Conservation (phyloP, 2,329 filamentous ascomycete genomes). For the Talaromyces sp. region DNA sequence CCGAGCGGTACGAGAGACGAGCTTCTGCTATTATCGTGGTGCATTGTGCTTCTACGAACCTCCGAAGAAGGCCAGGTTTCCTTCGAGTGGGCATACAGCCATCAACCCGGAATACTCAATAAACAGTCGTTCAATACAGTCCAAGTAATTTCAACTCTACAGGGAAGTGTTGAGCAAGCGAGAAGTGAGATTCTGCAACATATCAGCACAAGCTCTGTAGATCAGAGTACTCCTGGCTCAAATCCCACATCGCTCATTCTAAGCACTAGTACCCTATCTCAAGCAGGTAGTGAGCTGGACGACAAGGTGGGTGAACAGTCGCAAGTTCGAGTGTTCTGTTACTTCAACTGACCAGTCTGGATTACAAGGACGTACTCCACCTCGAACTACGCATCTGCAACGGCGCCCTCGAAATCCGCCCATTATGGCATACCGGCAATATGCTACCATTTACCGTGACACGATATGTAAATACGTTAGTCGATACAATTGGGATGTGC, state of each 20-base stretch:
- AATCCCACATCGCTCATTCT: neutral
- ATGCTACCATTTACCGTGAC: conserved; percentile 45
- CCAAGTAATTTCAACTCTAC: neutral
- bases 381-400: conserved; percentile 2
- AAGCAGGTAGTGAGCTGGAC: neutral
- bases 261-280: neutral
- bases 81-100: conserved; percentile 41
- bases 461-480: conserved; percentile 42
- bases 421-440: conserved; percentile 42
- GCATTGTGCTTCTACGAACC: conserved; percentile 44
- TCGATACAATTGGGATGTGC: conserved; percentile 39
- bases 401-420: conserved; percentile 28
- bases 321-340: neutral
- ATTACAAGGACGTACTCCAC: conserved; percentile 4
- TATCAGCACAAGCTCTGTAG: neutral
- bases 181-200: neutral
- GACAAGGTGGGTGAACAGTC: neutral
- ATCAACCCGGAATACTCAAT: neutral
- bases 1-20: conserved; percentile 41
- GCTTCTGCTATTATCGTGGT: conserved; percentile 44
- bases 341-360: neutral
- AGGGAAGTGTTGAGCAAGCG: neutral
- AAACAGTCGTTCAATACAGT: neutral
- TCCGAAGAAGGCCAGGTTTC: conserved; percentile 37
- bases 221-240: too few relatives aligned